Evolutionary conservation across 257 asterid genomes (phyloP), one percentile per base, ranked within the genome.

Genomic region (Scutellaria barbata): DNA sequence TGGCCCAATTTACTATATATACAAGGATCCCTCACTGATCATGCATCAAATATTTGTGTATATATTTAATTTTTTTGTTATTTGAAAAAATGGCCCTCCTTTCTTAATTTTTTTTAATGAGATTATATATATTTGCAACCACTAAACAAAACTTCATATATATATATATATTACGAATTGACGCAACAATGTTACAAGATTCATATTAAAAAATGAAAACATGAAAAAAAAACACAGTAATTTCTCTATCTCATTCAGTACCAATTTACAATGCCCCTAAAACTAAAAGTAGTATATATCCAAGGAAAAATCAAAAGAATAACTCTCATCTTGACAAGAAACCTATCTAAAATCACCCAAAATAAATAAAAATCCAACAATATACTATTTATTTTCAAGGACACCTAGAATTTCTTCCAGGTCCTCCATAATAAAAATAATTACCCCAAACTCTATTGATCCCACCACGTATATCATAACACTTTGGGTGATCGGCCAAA

Each of bases 341-440:
- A 53, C 14, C 47, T 11, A 56, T 66, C 68, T 68, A 77, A 76
- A 68, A 67, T 43, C 74, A 77, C 69, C 70, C 60, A 60, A 46
- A 40, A 14, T 9, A 40, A 7, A 25, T 52, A 12, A 43, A 56
- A 37, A 39, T 10, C 61, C 66, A 48, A 2, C 10, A 41, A 66
- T 40, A n/a, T 47, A 18, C n/a, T 12, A 58, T 57, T 40, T 74
- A 22, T 43, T 10, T 45, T 83, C 64, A 85, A 77, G 81, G 68
- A 76, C 90, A 86, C 66, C 83, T 83, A 8, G 81, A 20, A 83
- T 81, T 86, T 83, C 72, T 83, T 2, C 90, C 88, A 0, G 90
- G 90, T n/a, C 88, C 90, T 69, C 90, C 90, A 59, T 85, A 86
- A 9, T 86, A 86, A 61, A 86, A 86, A 51, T 86, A 86, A 75